Evolutionary conservation across 2,329 filamentous ascomycete genomes (phyloP).

Genomic region (Pseudocercospora macadamiae): DNA sequence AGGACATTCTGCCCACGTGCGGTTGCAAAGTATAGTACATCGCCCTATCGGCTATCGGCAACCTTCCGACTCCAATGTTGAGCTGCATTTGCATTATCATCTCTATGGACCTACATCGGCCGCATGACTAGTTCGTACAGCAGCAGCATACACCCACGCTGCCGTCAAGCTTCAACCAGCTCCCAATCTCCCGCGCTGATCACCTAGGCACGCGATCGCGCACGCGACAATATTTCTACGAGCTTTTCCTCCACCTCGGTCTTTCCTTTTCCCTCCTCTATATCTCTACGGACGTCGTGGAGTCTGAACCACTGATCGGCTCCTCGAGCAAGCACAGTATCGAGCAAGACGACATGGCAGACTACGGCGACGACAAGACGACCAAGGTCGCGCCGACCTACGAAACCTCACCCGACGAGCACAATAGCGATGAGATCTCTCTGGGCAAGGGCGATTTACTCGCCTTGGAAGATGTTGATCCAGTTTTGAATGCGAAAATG

Average conservation of each 20-base stretch:
- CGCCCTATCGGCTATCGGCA: not conserved
- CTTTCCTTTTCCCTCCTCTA: constrained; percentile 2
- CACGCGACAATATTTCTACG: not conserved
- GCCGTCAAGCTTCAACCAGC: not conserved
- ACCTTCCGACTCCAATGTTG: no score
- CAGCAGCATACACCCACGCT: not conserved
- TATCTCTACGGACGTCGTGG: not conserved
- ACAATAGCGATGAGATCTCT: constrained; percentile 25
- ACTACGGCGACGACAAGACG: constrained; percentile 24
- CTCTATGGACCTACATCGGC: not conserved
- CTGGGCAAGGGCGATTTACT: constrained; percentile 57
- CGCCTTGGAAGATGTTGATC: constrained; percentile 60
- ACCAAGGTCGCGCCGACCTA: constrained; percentile 19
- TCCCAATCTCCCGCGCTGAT: not conserved
- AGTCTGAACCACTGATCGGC: constrained; percentile 19
- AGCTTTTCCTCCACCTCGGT: not conserved
- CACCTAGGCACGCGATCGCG: not conserved
- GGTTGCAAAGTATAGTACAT: not conserved
- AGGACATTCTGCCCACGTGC: not conserved
- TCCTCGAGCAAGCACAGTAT: constrained; percentile 22
- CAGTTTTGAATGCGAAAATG: constrained; percentile 68
- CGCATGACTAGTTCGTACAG: not conserved
- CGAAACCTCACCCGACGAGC: constrained; percentile 11
- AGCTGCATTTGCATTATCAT: no score
- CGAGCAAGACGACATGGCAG: constrained; percentile 23